Percentiles rank a stretch among this genome's conserved stretches.
phyloP scores from a whole-genome alignment of 1,284 basidiomycete genomes.

The Ganoderma leucocontextum region DNA sequence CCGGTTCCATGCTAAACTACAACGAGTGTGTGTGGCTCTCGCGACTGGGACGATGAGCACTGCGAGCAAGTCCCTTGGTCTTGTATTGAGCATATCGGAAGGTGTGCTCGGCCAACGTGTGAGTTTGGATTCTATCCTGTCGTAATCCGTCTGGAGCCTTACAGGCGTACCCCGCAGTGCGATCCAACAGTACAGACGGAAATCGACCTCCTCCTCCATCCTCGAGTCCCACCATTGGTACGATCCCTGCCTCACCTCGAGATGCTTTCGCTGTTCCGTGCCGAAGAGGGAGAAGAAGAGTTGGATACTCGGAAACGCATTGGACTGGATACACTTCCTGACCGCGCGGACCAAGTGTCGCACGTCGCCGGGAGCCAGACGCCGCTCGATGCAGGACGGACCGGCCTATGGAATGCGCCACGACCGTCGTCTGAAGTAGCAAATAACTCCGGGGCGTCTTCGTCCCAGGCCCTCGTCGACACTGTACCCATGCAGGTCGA shows the following conservation, averaged over 20 bases:
- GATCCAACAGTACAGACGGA: constrained; percentile 44
- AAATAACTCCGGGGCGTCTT: constrained; percentile 15
- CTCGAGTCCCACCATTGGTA: constrained; percentile 78
- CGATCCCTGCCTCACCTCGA: constrained; percentile 73
- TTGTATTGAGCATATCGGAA: constrained; percentile 47
- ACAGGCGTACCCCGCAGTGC: constrained; percentile 20
- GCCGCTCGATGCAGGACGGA: constrained; percentile 10
- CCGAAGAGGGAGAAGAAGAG: constrained; percentile 73
- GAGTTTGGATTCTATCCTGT: constrained; percentile 18
- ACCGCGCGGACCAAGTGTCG: constrained; percentile 12
- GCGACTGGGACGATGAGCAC: constrained; percentile 60
- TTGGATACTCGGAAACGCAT: constrained; percentile 51
- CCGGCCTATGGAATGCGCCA: not conserved
- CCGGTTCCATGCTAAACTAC: constrained; percentile 53
- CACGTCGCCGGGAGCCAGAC: constrained; percentile 15
- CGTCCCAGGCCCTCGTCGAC: constrained; percentile 6
- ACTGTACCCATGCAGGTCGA: constrained; percentile 27
- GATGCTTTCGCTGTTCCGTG: constrained; percentile 61
- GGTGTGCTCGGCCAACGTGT: constrained; percentile 27
- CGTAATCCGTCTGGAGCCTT: constrained; percentile 1
- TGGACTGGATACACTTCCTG: constrained; percentile 40
- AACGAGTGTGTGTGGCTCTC: constrained; percentile 55
- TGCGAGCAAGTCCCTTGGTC: constrained; percentile 65
- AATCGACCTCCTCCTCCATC: constrained; percentile 75
- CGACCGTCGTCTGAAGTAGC: constrained; percentile 4